Percentiles rank a stretch among this genome's conserved stretches.
Conservation (phyloP, 2,329 filamentous ascomycete species). For the Trichoderma sp. region DNA sequence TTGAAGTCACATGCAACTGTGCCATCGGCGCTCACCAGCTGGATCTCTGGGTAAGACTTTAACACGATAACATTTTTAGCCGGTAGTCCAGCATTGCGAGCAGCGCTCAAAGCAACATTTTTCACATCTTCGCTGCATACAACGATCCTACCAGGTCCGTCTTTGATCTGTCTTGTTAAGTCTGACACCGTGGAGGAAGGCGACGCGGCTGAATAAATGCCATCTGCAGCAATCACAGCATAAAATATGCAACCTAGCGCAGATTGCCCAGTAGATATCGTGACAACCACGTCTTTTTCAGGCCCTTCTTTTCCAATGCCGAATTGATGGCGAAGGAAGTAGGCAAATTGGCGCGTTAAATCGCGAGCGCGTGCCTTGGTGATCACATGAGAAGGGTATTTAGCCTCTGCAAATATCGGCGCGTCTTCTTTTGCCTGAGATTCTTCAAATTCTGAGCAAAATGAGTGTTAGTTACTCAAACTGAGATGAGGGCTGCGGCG, state of each 20-base stretch:
- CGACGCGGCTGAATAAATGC: conserved; percentile 56
- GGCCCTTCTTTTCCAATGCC: conserved; percentile 49
- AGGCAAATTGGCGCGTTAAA: conserved; percentile 51
- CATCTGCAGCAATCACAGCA: conserved; percentile 56
- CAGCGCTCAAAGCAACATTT: conserved; percentile 47
- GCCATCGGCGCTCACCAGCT: conserved; percentile 29
- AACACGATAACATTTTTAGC: conserved; percentile 50
- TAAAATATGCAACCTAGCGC: conserved; percentile 54
- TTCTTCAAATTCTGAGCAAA: conserved; percentile 36
- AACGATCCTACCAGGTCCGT: conserved; percentile 39
- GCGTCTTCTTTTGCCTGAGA: conserved; percentile 44
- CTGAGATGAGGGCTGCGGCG: background rate
- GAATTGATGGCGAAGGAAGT: conserved; percentile 52
- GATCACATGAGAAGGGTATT: conserved; percentile 50
- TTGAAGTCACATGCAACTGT: conserved; percentile 29
- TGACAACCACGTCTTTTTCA: conserved; percentile 52
- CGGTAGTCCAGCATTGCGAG: conserved; percentile 43
- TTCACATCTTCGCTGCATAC: conserved; percentile 48
- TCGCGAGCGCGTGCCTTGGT: conserved; percentile 50
- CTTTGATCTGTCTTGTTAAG: conserved; percentile 44
- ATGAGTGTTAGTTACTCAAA: background rate
- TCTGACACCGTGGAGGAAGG: conserved; percentile 50
- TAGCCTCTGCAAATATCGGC: conserved; percentile 55
- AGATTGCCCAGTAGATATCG: conserved; percentile 55
- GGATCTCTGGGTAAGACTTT: conserved; percentile 35